Evolutionary conservation across 306 rosid species (phyloP), one percentile per base, ranked within the genome.

Genomic region (Prunus dulcis): DNA sequence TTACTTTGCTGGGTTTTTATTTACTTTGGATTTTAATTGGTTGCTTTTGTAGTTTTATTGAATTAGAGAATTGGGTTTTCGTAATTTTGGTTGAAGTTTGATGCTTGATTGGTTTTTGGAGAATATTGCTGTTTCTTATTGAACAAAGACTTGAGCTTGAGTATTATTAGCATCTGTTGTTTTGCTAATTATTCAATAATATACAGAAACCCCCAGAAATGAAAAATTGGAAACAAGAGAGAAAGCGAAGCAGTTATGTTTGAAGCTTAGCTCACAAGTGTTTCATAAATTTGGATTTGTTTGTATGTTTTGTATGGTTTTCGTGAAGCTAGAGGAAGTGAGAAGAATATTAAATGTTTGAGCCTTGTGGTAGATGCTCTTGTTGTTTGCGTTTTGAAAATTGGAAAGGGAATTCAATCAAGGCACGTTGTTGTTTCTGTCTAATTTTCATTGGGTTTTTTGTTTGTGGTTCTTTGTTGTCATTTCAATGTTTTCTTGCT

Each of bases 21-120:
- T 32, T 51, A 66, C 32, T 32, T 85, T 56, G 4, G 14, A 67
- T 25, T 61, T 77, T 80, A 60, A 15, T 63, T 43, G 73, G 60
- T 46, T 3, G 46, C 46, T 73, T 18, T 50, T 74, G 46, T 74
- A 18, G 27, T 46, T 72, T 52, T 63, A 23, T 38, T 63, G 47
- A 25, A 32, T n/a, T 51, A 60, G 19, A 3, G 17, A 60, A 10
- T 68, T 67, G 25, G 74, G 62, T 56, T 11, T 50, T 67, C 72
- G 76, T 19, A 1, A 20, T 23, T 47, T 12, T 10, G 19, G 60
- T 55, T 7, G 41, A 46, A 66, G 27, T 32, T 11, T 65, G 64
- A 46, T 67, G 25, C 34, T 20, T 32, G 28, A 43, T 65, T 20
- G 46, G 22, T 43, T 5, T 38, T n/a, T 30, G 68, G 38, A 62